A percentile compares a stretch with the other conserved stretches of the same genome.
Conservation (phyloP, 345 rosid genomes). For the Hibiscus syriacus region DNA sequence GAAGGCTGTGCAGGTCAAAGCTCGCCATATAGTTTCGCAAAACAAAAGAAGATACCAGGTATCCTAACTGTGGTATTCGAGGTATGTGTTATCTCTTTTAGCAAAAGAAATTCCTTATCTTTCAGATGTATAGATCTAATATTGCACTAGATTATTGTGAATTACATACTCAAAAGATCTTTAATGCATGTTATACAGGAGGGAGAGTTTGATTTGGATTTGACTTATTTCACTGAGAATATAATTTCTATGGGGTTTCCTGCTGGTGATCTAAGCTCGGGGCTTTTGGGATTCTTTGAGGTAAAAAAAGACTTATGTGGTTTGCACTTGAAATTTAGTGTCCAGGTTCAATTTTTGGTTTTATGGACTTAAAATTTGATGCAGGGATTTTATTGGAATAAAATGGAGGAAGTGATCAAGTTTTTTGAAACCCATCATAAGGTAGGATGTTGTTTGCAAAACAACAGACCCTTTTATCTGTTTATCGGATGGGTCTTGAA, state of each 20-base stretch:
- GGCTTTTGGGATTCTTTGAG: conserved; percentile 84
- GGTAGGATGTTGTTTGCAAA: conserved; percentile 32
- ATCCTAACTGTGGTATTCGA: not conserved
- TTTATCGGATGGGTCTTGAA: not conserved
- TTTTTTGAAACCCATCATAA: conserved; percentile 90
- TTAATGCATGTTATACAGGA: conserved; percentile 38
- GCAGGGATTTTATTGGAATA: conserved; percentile 87
- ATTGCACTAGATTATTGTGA: not conserved
- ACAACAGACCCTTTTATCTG: not conserved
- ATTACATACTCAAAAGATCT: not conserved
- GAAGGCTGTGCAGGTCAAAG: conserved; percentile 25
- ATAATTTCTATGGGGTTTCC: conserved; percentile 98
- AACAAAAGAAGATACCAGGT: conserved; percentile 96
- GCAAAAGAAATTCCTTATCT: not conserved
- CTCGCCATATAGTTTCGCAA: conserved; percentile 90
- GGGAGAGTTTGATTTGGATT: conserved; percentile 64
- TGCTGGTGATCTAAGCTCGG: conserved; percentile 91
- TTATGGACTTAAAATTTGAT: conserved; percentile 16
- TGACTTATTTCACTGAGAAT: conserved; percentile 80
- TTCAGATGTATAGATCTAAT: not conserved
- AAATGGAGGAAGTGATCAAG: conserved; percentile 91
- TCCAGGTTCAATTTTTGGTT: conserved; percentile 6
- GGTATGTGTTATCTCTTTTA: too few relatives aligned
- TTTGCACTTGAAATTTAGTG: conserved; percentile 5
- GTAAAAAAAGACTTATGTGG: conserved; percentile 23